Conservation (phyloP, 192 early-diverging fungal species). For the Kappamyces sp. region DNA sequence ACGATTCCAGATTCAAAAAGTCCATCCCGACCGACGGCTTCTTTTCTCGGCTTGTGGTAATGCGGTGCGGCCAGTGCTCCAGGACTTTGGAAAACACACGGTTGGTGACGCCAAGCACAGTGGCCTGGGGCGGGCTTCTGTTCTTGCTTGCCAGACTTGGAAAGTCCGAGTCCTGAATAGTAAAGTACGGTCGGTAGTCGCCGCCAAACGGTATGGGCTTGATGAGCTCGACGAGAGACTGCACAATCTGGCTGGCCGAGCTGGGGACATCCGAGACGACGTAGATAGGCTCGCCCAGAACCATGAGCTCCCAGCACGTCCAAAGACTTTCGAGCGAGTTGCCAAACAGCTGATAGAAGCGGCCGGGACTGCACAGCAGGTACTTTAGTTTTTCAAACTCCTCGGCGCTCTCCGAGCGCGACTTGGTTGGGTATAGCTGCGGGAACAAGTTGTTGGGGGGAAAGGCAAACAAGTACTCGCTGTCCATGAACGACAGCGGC, state of each 20-base stretch:
- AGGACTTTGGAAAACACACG: conserved; percentile 87
- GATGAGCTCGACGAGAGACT: conserved; percentile 80
- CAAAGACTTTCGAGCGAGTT: conserved; percentile 76
- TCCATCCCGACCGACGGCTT: conserved; percentile 4
- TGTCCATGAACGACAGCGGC: conserved; percentile 32
- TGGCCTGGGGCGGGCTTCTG: conserved; percentile 65
- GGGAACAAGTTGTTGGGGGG: conserved; percentile 55
- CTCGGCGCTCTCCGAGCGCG: conserved; percentile 17
- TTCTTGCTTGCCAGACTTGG: conserved; percentile 50
- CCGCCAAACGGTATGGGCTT: conserved; percentile 95
- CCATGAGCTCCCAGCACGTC: conserved; percentile 91
- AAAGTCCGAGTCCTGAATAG: conserved; percentile 92
- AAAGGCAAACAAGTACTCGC: conserved; percentile 19
- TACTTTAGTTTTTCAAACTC: neutral
- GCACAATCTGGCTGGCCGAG: conserved; percentile 78
- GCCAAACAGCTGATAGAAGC: conserved; percentile 73
- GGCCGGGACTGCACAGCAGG: conserved; percentile 47
- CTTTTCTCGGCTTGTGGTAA: conserved; percentile 49
- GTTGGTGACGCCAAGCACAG: conserved; percentile 92
- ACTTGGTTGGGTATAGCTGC: conserved; percentile 63
- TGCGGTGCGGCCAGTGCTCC: conserved; percentile 86
- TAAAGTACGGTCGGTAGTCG: conserved; percentile 94
- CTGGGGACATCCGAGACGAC: conserved; percentile 83
- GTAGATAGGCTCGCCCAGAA: conserved; percentile 82
- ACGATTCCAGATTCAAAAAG: conserved; percentile 2